A percentile compares a stretch with the other conserved stretches of the same genome.
These are phyloP conservation scores for Coniochaeta prunicola DNA, from an alignment of 2,329 filamentous ascomycete species.

Conservation along the genomic window DNA sequence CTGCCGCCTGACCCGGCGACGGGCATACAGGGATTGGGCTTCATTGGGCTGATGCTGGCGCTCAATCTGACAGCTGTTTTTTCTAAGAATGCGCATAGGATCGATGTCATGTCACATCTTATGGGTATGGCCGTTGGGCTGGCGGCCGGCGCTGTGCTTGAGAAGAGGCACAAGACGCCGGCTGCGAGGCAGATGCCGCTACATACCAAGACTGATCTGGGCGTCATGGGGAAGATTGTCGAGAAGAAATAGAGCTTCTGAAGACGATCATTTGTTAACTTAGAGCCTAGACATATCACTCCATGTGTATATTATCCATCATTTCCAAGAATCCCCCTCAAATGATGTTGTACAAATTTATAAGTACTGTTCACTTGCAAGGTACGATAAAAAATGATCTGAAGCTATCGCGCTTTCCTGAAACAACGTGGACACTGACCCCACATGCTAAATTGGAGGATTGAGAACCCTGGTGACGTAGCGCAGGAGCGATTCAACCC, in stretches of 20 bases:
- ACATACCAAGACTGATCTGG: not conserved
- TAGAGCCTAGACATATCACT: not conserved
- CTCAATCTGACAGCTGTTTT: constrained; percentile 42
- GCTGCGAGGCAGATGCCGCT: constrained; percentile 5
- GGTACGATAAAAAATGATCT: too few species aligned
- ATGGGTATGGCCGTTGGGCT: constrained; percentile 42
- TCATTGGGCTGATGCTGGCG: constrained; percentile 43
- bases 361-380: too few species aligned
- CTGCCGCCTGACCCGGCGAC: constrained; percentile 45
- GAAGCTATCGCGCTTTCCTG: not conserved
- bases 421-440: not conserved
- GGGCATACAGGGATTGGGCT: constrained; percentile 46
- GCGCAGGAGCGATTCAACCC: not conserved
- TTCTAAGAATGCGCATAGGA: constrained; percentile 28
- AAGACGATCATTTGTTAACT: not conserved
- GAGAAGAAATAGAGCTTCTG: not conserved
- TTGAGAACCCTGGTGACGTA: not conserved
- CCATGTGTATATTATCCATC: not conserved
- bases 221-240: not conserved
- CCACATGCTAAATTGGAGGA: not conserved
- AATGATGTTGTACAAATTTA: too few species aligned
- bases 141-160: constrained; percentile 27
- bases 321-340: too few species aligned
- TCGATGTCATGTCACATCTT: constrained; percentile 48
- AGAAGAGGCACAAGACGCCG: constrained; percentile 17